Conservation (phyloP, 2,329 filamentous ascomycete species). For the Calonectria crousiana region DNA sequence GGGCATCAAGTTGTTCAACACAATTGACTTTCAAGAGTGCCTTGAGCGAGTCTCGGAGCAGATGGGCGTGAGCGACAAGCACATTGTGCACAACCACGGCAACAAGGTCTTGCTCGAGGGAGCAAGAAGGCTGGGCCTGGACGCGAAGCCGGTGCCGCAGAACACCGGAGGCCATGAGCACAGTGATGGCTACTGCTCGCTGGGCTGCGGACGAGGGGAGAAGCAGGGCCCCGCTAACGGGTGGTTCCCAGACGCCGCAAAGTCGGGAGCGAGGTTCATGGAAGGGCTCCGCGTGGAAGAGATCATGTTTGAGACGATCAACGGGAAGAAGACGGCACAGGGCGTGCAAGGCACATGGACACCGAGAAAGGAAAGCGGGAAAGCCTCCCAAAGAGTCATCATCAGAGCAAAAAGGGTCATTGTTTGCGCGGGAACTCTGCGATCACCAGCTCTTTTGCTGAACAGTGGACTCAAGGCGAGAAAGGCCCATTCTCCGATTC, state of each 20-base stretch:
- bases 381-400: not conserved
- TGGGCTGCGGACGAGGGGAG: constrained; percentile 70
- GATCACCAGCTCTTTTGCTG: constrained; percentile 22
- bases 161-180: constrained; percentile 74
- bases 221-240: constrained; percentile 81
- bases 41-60: constrained; percentile 79
- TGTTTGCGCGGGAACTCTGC: constrained; percentile 15
- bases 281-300: constrained; percentile 78
- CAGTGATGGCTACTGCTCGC: constrained; percentile 74
- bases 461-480: not conserved
- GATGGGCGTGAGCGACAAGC: constrained; percentile 77
- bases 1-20: constrained; percentile 77
- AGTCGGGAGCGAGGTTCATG: constrained; percentile 78
- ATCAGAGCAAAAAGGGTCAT: constrained; percentile 24
- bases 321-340: constrained; percentile 63
- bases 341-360: constrained; percentile 80
- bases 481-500: not conserved
- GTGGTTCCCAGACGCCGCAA: constrained; percentile 80
- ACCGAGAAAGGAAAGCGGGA: constrained; percentile 51
- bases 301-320: constrained; percentile 71
- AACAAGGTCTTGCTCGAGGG: constrained; percentile 79
- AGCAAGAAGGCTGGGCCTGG: constrained; percentile 75
- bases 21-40: constrained; percentile 75
- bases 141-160: constrained; percentile 75
- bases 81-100: constrained; percentile 75